Base-by-base conservation (phyloP, 225 moss, liverwort and hornwort species). In the Physcomitrium patens region DNA sequence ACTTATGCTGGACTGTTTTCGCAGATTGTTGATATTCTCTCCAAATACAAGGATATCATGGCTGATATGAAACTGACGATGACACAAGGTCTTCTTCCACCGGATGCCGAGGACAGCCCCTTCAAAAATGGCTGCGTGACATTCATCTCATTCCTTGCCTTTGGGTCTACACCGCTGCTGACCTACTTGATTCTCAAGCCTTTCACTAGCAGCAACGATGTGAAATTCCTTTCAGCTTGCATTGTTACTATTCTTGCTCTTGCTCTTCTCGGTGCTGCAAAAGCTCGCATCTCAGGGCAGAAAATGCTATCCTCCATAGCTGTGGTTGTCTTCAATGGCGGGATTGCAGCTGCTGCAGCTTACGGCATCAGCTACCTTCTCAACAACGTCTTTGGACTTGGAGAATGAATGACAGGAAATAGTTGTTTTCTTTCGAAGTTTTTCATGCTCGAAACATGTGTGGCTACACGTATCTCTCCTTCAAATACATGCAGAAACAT, bases 101-200 rank as follows among this genome's bases (percentile, higher is more conserved):
- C 94, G 8, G 95, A 95, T 24, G 90, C 87, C 0, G 70, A 63
- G 3, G 99, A 99, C 31, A 95, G 89, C 48, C 88, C 95, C 9
- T 86, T 93, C 51, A 95, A 99, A 59, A 93, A 99, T 41, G 99
- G 99, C 0, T 53, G 90, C 1, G 95, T 99, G 1, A 99, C 99
- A 3, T 99, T 99, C 47, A 5, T 57, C 12, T 99, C 99, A 0
- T 99, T 99, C 60, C 82, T 99, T 24, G 57, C 63, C 48, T 99
- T 99, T 12, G 99, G 99, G 9, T 89, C 80, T 9, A 89, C 93
- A 16, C 99, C 99, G 1, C 63, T 99, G 15, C 53, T 99, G 28
- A 74, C 91, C 17, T 99, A 87, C 68, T 78, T 93, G 55, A 75
- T 95, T 22, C 83, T 95, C 37, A 91, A 77, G 58, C 95, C 99